Evolutionary conservation across 1,139 yeast species (phyloP).

Genomic region (Saccharomyces hybrid): DNA sequence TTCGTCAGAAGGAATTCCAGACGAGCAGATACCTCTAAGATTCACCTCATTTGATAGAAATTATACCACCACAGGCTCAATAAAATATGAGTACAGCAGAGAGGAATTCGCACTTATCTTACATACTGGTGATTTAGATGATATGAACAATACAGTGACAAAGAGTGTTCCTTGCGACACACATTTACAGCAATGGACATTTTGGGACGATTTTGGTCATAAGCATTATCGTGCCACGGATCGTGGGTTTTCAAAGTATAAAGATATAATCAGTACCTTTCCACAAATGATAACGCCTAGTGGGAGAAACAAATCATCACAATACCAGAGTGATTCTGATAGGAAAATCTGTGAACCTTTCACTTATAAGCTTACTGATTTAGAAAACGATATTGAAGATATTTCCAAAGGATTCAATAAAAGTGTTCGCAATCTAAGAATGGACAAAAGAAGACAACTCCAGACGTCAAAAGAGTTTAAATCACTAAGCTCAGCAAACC

Average conservation of each 20-base stretch:
- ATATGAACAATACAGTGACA: neutral
- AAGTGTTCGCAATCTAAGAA: neutral
- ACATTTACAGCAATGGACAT: neutral
- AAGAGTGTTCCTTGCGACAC: neutral
- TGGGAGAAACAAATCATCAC: neutral
- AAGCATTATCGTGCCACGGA: neutral
- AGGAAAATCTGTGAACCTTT: neutral
- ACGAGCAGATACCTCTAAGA: constrained; percentile 6
- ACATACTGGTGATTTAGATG: neutral
- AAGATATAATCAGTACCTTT: neutral
- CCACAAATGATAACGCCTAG: neutral
- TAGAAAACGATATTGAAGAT: neutral
- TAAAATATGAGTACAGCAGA: neutral
- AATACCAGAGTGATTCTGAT: neutral
- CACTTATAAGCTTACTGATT: neutral
- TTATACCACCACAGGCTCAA: neutral
- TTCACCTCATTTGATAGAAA: constrained; percentile 18
- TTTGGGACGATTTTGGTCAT: neutral
- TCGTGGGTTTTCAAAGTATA: neutral
- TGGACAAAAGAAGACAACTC: neutral
- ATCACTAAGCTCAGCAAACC: neutral
- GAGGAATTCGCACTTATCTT: neutral
- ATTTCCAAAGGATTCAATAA: neutral
- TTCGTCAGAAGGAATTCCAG: constrained; percentile 5
- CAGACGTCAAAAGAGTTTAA: neutral